Percentiles rank a stretch among this genome's conserved stretches.
Evolutionary conservation across 192 early-diverging fungal genomes (phyloP).

Genomic region (Linnemannia schmuckeri): DNA sequence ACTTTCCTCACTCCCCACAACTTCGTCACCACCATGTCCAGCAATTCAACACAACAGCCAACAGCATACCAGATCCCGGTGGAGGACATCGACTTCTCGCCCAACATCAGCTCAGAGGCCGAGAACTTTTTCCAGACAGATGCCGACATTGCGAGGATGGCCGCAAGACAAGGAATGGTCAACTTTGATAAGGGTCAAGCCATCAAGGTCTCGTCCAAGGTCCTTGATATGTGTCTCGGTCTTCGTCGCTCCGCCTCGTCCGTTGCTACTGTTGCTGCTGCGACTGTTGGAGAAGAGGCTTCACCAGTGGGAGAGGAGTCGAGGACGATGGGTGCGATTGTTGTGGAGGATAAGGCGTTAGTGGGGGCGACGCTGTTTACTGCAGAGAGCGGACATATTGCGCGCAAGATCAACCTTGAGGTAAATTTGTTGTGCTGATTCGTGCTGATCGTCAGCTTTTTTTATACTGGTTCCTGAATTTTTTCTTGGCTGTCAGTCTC

Average conservation of each 20-base stretch:
- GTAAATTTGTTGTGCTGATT: slow-evolving; percentile 43
- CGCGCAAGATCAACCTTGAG: slow-evolving; percentile 74
- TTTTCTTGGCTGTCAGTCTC: neutral
- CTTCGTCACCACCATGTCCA: neutral
- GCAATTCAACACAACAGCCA: neutral
- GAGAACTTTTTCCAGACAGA: slow-evolving; percentile 84
- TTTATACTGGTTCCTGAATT: neutral
- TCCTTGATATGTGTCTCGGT: slow-evolving; percentile 62
- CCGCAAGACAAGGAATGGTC: slow-evolving; percentile 65
- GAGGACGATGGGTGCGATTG: slow-evolving; percentile 10
- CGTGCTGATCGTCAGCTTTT: neutral
- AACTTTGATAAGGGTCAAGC: slow-evolving; percentile 72
- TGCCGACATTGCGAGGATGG: slow-evolving; percentile 70
- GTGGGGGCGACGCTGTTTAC: slow-evolving; percentile 62
- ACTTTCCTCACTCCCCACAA: neutral
- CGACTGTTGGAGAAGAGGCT: neutral
- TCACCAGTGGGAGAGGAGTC: neutral
- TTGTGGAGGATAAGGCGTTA: slow-evolving; percentile 46
- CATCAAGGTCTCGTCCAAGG: slow-evolving; percentile 74
- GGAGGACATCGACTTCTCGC: slow-evolving; percentile 58
- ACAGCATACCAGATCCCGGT: slow-evolving; percentile 33
- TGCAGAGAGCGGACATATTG: slow-evolving; percentile 81
- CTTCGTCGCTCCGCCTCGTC: neutral
- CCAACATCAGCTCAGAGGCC: slow-evolving; percentile 69
- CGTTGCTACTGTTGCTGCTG: neutral